phyloP scores from a whole-genome alignment of 768 basidiomycete genomes.

The Tephrocybe rancida region DNA sequence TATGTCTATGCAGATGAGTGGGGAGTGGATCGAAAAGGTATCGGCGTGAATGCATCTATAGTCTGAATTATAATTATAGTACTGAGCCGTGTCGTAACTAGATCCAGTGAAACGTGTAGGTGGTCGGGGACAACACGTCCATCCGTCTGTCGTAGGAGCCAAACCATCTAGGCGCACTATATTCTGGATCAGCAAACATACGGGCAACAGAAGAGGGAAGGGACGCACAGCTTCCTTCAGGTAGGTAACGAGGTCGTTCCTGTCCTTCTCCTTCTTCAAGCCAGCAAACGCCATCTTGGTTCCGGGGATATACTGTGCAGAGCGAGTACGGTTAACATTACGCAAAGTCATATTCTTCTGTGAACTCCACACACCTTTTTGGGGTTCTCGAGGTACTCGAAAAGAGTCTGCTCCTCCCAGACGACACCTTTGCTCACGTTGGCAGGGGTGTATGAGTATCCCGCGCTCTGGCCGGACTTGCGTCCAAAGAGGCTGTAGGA shows the following conservation, averaged over 20 bases:
- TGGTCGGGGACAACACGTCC: not conserved
- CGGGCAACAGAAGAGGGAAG: not conserved
- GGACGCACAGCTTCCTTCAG: constrained; percentile 72
- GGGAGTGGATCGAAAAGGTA: not conserved
- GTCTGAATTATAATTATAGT: constrained; percentile 1
- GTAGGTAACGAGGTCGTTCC: constrained; percentile 89
- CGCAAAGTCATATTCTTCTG: no score
- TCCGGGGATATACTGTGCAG: constrained; percentile 82
- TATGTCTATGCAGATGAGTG: not conserved
- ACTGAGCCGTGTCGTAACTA: constrained; percentile 1
- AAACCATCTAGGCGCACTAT: constrained; percentile 6
- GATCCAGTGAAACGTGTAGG: constrained; percentile 4
- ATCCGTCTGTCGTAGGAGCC: constrained; percentile 1
- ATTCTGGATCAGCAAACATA: not conserved
- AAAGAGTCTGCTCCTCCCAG: constrained; percentile 89
- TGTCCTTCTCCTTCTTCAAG: constrained; percentile 98
- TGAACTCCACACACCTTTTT: constrained; percentile 75
- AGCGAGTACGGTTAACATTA: no score
- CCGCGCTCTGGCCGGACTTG: constrained; percentile 82
- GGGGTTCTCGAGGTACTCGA: constrained; percentile 95
- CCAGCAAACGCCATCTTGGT: constrained; percentile 99
- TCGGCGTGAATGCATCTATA: constrained; percentile 11
- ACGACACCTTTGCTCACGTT: constrained; percentile 92
- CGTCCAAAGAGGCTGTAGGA: constrained; percentile 75
- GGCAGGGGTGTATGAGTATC: constrained; percentile 91